Evolutionary conservation across 129 eudicot species (phyloP).

Genomic region (Smallanthus sonchifolius): DNA sequence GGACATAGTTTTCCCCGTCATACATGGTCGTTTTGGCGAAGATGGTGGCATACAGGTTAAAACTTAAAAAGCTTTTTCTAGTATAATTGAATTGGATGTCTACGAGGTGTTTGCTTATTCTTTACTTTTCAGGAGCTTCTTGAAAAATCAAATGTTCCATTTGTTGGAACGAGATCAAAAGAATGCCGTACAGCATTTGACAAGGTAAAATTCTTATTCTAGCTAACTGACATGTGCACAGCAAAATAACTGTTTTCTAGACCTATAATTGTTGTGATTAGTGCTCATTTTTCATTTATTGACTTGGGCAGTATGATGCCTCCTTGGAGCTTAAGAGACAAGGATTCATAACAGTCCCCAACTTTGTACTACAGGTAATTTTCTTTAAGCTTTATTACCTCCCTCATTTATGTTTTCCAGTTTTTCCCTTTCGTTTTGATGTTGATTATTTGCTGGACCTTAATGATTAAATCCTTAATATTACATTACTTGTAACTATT

Average conservation of each 20-base stretch:
- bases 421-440: not conserved
- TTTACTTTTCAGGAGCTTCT: slow-evolving; percentile 57
- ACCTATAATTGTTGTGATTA: not conserved
- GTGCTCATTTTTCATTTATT: slow-evolving; percentile 1
- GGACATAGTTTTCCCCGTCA: slow-evolving; percentile 90
- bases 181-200: slow-evolving; percentile 90
- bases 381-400: not conserved
- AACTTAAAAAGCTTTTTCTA: not conserved
- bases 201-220: slow-evolving; percentile 62
- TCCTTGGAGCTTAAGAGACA: slow-evolving; percentile 75
- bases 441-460: not conserved
- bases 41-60: slow-evolving; percentile 89
- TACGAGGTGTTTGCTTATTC: slow-evolving; percentile 1
- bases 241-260: slow-evolving; percentile 4
- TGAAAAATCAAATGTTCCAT: slow-evolving; percentile 73
- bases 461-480: not conserved
- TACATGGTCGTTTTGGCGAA: slow-evolving; percentile 94
- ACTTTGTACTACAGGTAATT: slow-evolving; percentile 64
- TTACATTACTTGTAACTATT: not conserved
- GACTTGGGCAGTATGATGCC: slow-evolving; percentile 73
- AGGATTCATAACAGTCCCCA: slow-evolving; percentile 86
- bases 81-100: not conserved
- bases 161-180: slow-evolving; percentile 76
- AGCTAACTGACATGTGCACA: too few species aligned
- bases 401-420: not conserved